Evolutionary conservation across 768 basidiomycete genomes (phyloP), one percentile per base, ranked within the genome.

Genomic region (Amanita molliuscula): DNA sequence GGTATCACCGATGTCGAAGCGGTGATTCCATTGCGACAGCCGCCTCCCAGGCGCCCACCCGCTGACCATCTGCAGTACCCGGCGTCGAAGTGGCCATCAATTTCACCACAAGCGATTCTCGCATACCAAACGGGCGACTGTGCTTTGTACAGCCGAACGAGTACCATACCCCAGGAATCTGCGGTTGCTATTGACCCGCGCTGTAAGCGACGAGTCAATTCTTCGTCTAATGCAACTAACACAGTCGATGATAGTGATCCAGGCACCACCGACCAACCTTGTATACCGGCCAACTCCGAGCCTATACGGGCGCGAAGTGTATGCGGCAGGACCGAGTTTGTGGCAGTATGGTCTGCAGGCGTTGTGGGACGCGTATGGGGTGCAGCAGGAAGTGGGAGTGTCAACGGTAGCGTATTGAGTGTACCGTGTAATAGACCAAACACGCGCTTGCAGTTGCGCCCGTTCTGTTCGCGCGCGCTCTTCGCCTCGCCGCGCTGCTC

Each of bases 1-100:
- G 56, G 67, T 23, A 62, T 68, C 41, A 61, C 62, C 21, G 54
- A 58, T 3, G 46, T 26, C 8, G n/a, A 59, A 53, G 5, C 44
- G 66, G 25, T 51, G 68, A 11, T 41, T 8, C 1, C 21, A 6
- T 23, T n/a, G 7, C 36, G 37, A 36, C 37, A 49, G 26, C 37
- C 18, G 23, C 21, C 16, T 8, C 16, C 34, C 13, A 37, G 13
- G 15, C 10, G 23, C 26, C 26, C 25, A 6, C 16, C 38, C 28
- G 20, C 16, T 23, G 26, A 38, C 6, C 28, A 42, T 20, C 7
- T 18, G 26, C 25, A 25, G 36, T 16, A 11, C 16, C 44, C 44
- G 15, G 8, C 34, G 7, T 16, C 6, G 10, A 34, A 1, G 18
- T 46, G 44, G 44, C 31, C 29, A 3, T 21, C 18, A 18, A 13